Conservation (phyloP, 768 basidiomycete species). For the Naematelia aurantialba region DNA sequence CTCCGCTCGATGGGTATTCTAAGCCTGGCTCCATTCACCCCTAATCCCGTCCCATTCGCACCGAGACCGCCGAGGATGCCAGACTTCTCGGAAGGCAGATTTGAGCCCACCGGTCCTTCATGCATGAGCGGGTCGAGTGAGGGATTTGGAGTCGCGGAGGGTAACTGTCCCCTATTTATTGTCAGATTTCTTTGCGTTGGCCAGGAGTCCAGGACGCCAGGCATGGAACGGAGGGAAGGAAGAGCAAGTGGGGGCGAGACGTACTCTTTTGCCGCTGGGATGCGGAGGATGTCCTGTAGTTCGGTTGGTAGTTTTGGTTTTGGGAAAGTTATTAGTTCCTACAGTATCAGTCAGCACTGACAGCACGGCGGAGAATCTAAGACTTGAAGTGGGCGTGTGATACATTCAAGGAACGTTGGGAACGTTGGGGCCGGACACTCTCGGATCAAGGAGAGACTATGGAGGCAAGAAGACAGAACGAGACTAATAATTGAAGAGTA, state of each 20-base stretch:
- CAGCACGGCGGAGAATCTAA: not conserved
- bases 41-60: slow-evolving; percentile 23
- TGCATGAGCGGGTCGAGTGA: slow-evolving; percentile 47
- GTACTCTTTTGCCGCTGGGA: slow-evolving; percentile 33
- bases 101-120: slow-evolving; percentile 38
- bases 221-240: too few species aligned
- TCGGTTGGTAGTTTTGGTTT: slow-evolving; percentile 65
- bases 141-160: slow-evolving; percentile 54
- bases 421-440: too few species aligned
- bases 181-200: too few species aligned
- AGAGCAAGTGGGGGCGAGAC: slow-evolving; percentile 8
- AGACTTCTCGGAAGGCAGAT: slow-evolving; percentile 9
- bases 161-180: slow-evolving; percentile 59
- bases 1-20: slow-evolving; percentile 81
- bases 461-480: not conserved
- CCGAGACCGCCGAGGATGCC: slow-evolving; percentile 7
- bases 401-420: too few species aligned
- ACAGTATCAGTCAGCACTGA: not conserved
- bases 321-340: slow-evolving; percentile 90
- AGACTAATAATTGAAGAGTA: not conserved
- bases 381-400: too few species aligned
- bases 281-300: slow-evolving; percentile 60
- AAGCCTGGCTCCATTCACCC: slow-evolving; percentile 48
- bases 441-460: not conserved
- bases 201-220: too few species aligned